Conservation (phyloP, 441 rosid genomes). For the Erodium moschatum region DNA sequence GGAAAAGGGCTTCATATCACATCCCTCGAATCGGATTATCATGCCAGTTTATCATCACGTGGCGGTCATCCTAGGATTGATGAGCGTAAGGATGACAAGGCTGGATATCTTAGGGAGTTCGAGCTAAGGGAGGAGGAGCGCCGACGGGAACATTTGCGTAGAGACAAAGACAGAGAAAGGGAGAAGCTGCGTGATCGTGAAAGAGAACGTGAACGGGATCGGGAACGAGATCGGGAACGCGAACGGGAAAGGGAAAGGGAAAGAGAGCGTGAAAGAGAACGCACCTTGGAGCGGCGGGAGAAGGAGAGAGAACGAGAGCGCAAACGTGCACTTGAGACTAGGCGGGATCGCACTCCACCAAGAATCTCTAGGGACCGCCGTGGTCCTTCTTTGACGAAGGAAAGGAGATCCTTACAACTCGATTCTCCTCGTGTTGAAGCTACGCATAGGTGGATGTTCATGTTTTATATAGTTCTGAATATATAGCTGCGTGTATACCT, state of each 20-base stretch:
- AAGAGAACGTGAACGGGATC: constrained; percentile 32
- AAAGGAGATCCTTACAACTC: constrained; percentile 46
- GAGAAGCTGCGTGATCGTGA: constrained; percentile 65
- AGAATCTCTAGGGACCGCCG: constrained; percentile 65
- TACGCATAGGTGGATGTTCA: constrained; percentile 90
- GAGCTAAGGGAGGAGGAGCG: constrained; percentile 93
- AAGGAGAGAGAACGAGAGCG: constrained; percentile 76
- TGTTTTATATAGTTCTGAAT: constrained; percentile 66
- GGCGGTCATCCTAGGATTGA: constrained; percentile 56
- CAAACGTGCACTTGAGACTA: constrained; percentile 54
- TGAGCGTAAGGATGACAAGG: constrained; percentile 77
- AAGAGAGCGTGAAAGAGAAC: constrained; percentile 51
- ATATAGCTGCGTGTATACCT: constrained; percentile 47
- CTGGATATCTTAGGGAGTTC: constrained; percentile 87
- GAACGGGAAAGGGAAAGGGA: constrained; percentile 26
- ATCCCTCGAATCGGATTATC: constrained; percentile 63
- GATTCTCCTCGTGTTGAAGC: constrained; percentile 71
- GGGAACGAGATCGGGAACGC: constrained; percentile 23
- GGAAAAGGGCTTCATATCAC: constrained; percentile 77
- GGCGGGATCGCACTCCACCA: constrained; percentile 62
- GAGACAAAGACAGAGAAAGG: constrained; percentile 84
- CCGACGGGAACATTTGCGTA: constrained; percentile 60
- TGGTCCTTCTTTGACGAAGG: constrained; percentile 63
- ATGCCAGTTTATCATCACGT: constrained; percentile 39
- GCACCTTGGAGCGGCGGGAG: constrained; percentile 58